These are phyloP conservation scores for Trapa bicornis DNA, from an alignment of 345 rosid genomes.

Conservation along the genomic window DNA sequence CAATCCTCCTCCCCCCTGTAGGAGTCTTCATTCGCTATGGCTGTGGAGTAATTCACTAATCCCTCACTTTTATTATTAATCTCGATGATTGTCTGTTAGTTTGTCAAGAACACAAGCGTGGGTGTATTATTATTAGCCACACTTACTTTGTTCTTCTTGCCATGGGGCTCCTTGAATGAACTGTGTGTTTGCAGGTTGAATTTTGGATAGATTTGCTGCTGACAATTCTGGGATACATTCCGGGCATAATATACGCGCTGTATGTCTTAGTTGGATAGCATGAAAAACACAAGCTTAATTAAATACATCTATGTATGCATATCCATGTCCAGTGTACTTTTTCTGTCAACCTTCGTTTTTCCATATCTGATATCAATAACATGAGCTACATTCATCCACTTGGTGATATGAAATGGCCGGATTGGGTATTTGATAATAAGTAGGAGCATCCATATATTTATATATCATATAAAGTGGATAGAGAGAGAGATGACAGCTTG, in stretches of 20 bases:
- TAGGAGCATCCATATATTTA: too few relatives aligned
- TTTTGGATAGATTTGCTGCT: slow-evolving; percentile 81
- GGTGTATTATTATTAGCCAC: not conserved
- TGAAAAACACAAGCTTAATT: not conserved
- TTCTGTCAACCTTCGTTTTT: not conserved
- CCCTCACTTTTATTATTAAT: not conserved
- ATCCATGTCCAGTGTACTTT: not conserved
- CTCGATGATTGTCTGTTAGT: not conserved
- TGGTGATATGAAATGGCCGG: too few relatives aligned
- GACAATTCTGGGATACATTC: slow-evolving; percentile 64
- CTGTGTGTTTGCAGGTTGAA: slow-evolving; percentile 44
- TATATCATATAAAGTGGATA: too few relatives aligned
- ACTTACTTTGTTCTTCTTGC: not conserved
- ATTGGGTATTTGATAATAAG: too few relatives aligned
- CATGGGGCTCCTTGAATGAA: not conserved
- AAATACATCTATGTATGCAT: not conserved
- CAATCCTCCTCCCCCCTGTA: slow-evolving; percentile 81
- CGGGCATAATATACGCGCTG: slow-evolving; percentile 79
- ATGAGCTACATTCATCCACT: not conserved
- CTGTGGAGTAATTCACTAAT: slow-evolving; percentile 43
- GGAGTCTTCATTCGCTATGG: slow-evolving; percentile 94
- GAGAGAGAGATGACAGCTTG: not conserved
- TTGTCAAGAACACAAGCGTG: not conserved
- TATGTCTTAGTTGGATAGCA: slow-evolving; percentile 64
- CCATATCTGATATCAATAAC: not conserved